Evolutionary conservation across 805 yeast genomes (phyloP).

Genomic region (Priceomyces haplophilus): DNA sequence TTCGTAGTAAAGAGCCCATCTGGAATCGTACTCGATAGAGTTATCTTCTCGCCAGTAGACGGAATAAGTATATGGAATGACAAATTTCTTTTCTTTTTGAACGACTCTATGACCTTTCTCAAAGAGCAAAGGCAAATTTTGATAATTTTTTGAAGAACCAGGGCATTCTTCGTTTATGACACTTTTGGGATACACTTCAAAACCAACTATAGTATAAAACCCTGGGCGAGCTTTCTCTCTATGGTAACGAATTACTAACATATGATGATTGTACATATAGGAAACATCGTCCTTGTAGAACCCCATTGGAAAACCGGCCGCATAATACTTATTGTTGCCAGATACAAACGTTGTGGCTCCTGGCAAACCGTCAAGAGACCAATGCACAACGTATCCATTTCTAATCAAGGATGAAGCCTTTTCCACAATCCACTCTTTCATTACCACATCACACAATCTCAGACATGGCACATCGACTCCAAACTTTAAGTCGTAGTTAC

Average conservation of each 20-base stretch:
- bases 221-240: slow-evolving; percentile 35
- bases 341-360: slow-evolving; percentile 81
- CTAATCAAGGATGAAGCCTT: slow-evolving; percentile 61
- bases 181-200: slow-evolving; percentile 85
- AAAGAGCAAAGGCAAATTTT: slow-evolving; percentile 52
- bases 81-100: slow-evolving; percentile 23
- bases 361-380: slow-evolving; percentile 81
- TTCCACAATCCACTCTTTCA: slow-evolving; percentile 44
- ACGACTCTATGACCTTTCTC: slow-evolving; percentile 26
- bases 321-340: slow-evolving; percentile 64
- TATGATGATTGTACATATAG: slow-evolving; percentile 74
- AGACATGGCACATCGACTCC: slow-evolving; percentile 65
- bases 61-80: slow-evolving; percentile 77
- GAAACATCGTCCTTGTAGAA: slow-evolving; percentile 54
- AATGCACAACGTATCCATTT: slow-evolving; percentile 73
- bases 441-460: slow-evolving; percentile 62
- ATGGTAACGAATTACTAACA: slow-evolving; percentile 75
- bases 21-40: slow-evolving; percentile 56
- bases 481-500: slow-evolving; percentile 64
- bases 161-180: slow-evolving; percentile 70
- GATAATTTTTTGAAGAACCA: slow-evolving; percentile 60
- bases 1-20: slow-evolving; percentile 73
- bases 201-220: slow-evolving; percentile 69
- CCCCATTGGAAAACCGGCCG: slow-evolving; percentile 86
- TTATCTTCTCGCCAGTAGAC: slow-evolving; percentile 86